These are phyloP conservation scores for Calonectria crousiana DNA, from an alignment of 2,329 filamentous ascomycete species.

Conservation along the genomic window DNA sequence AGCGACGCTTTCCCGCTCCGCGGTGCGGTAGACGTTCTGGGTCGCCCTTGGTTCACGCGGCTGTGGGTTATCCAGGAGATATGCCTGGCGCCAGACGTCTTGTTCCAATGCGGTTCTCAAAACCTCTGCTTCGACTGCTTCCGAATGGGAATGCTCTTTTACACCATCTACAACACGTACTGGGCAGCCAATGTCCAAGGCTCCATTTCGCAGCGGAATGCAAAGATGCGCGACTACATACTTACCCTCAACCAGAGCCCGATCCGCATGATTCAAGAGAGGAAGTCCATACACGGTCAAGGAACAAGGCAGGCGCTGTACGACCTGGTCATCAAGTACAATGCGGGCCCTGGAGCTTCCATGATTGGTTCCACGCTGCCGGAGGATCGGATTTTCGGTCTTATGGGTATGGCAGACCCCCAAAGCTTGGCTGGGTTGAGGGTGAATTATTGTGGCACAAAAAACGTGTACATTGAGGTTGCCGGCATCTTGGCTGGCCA, in stretches of 20 bases:
- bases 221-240: slow-evolving; percentile 34
- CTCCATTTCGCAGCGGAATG: slow-evolving; percentile 26
- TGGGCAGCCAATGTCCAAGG: slow-evolving; percentile 35
- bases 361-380: slow-evolving; percentile 44
- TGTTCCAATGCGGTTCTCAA: slow-evolving; percentile 45
- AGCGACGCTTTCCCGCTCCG: slow-evolving; percentile 41
- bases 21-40: slow-evolving; percentile 44
- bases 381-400: slow-evolving; percentile 48
- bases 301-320: slow-evolving; percentile 34
- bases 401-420: slow-evolving; percentile 45
- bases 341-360: slow-evolving; percentile 35
- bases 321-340: slow-evolving; percentile 47
- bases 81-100: slow-evolving; percentile 38
- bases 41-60: slow-evolving; percentile 47
- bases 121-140: slow-evolving; percentile 44
- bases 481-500: slow-evolving; percentile 37
- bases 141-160: slow-evolving; percentile 43
- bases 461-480: slow-evolving; percentile 35
- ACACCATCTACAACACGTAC: slow-evolving; percentile 46
- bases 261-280: slow-evolving; percentile 45
- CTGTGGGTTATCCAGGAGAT: slow-evolving; percentile 53
- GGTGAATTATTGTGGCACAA: slow-evolving; percentile 25
- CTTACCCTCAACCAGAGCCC: slow-evolving; percentile 37
- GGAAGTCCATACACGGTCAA: slow-evolving; percentile 44
- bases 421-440: slow-evolving; percentile 7